Conservation (phyloP, 768 basidiomycete genomes). For the Kwoniella dejecticola region DNA sequence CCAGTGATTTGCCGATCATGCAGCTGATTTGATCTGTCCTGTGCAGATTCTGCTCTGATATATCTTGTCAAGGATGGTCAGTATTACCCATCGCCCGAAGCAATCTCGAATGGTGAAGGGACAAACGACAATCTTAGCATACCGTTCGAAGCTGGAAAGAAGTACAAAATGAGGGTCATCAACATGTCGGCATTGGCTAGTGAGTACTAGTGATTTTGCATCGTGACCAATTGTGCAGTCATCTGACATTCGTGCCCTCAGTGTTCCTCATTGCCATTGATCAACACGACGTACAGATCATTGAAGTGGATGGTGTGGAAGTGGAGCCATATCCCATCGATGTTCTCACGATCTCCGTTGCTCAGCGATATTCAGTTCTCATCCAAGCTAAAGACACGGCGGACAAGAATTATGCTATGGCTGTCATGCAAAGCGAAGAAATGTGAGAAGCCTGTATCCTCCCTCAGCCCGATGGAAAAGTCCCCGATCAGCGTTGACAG, state of each 20-base stretch:
- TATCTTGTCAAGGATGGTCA: constrained; percentile 76
- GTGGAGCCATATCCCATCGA: constrained; percentile 72
- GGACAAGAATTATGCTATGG: constrained; percentile 76
- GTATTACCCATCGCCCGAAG: constrained; percentile 65
- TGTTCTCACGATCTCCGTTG: constrained; percentile 73
- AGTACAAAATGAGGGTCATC: constrained; percentile 83
- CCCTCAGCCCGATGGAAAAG: too few species aligned
- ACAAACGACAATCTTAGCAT: constrained; percentile 84
- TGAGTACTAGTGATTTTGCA: too few species aligned
- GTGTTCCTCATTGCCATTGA: constrained; percentile 56
- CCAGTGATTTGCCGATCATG: background rate
- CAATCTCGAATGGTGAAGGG: constrained; percentile 59
- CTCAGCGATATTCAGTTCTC: constrained; percentile 90
- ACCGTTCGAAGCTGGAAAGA: constrained; percentile 82
- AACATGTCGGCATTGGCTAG: constrained; percentile 66
- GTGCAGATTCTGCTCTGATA: constrained; percentile 72
- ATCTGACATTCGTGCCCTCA: constrained; percentile 13
- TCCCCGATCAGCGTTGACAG: background rate
- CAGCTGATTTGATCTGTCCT: background rate
- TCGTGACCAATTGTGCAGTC: background rate
- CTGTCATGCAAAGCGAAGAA: constrained; percentile 66
- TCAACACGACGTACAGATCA: constrained; percentile 57
- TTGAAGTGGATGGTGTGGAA: constrained; percentile 62
- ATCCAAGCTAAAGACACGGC: constrained; percentile 88
- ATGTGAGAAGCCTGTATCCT: constrained; percentile 61